Evolutionary conservation across 345 rosid species (phyloP).

Genomic region (Eucalyptus regnans): DNA sequence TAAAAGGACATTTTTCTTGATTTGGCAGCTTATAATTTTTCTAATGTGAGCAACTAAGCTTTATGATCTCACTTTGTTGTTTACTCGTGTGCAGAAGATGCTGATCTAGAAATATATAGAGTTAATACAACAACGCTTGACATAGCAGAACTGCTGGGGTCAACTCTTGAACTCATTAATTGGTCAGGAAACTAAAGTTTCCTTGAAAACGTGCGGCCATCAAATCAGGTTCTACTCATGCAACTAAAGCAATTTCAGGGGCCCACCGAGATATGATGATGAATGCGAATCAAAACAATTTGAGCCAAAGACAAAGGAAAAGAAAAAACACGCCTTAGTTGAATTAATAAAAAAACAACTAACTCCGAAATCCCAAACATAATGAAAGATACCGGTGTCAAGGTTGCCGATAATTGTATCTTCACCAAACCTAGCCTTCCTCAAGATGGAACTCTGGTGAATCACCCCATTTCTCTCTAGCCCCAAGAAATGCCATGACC

Average conservation of each 20-base stretch:
- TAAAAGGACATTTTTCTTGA: not conserved
- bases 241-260: not conserved
- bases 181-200: not conserved
- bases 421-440: slow-evolving; percentile 17
- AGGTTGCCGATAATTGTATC: slow-evolving; percentile 24
- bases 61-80: not conserved
- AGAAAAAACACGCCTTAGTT: not conserved
- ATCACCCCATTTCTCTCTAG: slow-evolving; percentile 6
- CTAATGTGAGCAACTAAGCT: not conserved
- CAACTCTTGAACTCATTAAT: not conserved
- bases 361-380: not conserved
- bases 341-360: not conserved
- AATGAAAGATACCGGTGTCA: slow-evolving; percentile 13
- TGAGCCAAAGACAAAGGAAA: not conserved
- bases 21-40: not conserved
- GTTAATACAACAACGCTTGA: not conserved
- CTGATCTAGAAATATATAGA: not conserved
- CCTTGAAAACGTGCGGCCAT: not conserved
- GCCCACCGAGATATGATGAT: not conserved
- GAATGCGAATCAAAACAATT: not conserved
- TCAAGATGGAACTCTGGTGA: slow-evolving; percentile 10
- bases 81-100: not conserved
- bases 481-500: slow-evolving; percentile 20
- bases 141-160: not conserved
- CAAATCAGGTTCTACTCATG: not conserved